Conservation (phyloP, 768 basidiomycete species). For the Lactarius trivialis region DNA sequence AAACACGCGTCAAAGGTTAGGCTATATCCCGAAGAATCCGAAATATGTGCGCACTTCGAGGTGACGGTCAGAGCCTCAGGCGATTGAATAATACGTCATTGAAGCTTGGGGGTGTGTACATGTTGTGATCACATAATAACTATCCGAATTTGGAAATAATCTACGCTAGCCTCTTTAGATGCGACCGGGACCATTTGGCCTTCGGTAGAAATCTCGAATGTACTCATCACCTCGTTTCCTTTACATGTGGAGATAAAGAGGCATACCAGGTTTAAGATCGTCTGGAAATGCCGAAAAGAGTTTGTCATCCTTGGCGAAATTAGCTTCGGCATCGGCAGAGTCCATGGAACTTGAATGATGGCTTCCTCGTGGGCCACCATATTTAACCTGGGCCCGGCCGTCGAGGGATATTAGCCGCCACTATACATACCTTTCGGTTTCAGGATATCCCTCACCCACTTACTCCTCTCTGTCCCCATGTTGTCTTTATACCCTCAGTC, state of each 20-base stretch:
- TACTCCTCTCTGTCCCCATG: conserved; percentile 1
- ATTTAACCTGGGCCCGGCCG: conserved; percentile 1
- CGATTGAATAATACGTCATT: neutral
- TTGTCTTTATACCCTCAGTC: conserved; percentile 11
- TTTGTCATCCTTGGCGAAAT: neutral
- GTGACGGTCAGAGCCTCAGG: neutral
- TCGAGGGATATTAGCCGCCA: conserved; percentile 14
- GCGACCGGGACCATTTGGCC: neutral
- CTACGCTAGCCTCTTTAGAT: neutral
- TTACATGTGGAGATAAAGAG: neutral
- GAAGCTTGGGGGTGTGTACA: neutral
- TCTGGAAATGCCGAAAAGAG: neutral
- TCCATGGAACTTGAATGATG: neutral
- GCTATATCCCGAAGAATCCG: neutral
- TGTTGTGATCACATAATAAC: neutral
- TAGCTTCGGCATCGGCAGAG: conserved; percentile 15
- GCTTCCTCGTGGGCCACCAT: neutral
- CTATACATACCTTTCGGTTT: neutral
- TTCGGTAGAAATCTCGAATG: neutral
- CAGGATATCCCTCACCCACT: neutral
- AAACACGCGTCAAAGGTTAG: neutral
- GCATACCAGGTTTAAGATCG: neutral
- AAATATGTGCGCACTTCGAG: neutral
- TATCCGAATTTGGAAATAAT: neutral
- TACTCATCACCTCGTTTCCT: neutral